phyloP scores from a whole-genome alignment of 2,329 filamentous ascomycete genomes.

The Didymella arachidicola region DNA sequence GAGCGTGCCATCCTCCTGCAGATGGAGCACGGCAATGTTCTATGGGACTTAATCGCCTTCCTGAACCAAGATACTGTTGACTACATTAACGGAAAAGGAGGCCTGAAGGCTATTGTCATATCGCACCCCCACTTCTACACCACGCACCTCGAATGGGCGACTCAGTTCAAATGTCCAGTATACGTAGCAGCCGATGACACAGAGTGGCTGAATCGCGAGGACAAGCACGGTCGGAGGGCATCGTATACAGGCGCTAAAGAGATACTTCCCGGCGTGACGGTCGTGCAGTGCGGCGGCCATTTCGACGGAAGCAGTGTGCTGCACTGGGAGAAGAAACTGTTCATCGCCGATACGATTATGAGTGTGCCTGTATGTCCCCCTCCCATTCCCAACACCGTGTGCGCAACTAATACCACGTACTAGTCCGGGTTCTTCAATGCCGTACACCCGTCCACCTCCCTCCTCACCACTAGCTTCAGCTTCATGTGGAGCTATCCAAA shows the following conservation, averaged over 20 bases:
- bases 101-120: conserved; percentile 74
- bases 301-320: conserved; percentile 78
- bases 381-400: neutral
- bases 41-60: conserved; percentile 80
- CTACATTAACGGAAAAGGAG: conserved; percentile 67
- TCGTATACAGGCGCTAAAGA: conserved; percentile 55
- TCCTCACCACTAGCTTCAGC: conserved; percentile 62
- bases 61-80: conserved; percentile 70
- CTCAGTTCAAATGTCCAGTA: conserved; percentile 72
- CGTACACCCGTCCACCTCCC: conserved; percentile 51
- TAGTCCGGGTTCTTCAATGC: conserved; percentile 49
- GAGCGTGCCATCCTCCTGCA: conserved; percentile 75
- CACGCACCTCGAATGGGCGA: conserved; percentile 77
- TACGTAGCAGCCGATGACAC: conserved; percentile 72
- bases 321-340: conserved; percentile 64
- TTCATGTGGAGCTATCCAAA: conserved; percentile 74
- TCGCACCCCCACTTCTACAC: conserved; percentile 85
- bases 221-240: conserved; percentile 52
- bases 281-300: conserved; percentile 78
- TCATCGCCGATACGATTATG: conserved; percentile 79
- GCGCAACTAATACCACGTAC: conserved; percentile 9
- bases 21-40: conserved; percentile 72
- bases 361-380: conserved; percentile 65
- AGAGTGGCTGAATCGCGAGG: conserved; percentile 66
- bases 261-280: conserved; percentile 61